Evolutionary conservation across 139 green algal genomes (phyloP).

Genomic region (Chlorella vulgaris): DNA sequence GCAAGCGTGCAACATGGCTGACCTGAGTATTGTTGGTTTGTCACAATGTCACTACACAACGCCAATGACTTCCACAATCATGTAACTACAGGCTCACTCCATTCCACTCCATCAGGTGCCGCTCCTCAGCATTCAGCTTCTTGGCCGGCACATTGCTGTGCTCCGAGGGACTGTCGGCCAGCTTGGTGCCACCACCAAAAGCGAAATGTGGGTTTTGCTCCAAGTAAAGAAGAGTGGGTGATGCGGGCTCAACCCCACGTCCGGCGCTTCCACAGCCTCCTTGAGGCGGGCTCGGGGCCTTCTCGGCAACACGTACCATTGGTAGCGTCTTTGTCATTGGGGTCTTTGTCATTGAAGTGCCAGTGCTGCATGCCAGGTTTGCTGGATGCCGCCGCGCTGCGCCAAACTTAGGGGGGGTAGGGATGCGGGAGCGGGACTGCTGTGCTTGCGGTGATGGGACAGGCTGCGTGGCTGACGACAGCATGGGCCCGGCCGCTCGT

Average conservation of each 20-base stretch:
- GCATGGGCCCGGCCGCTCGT: no score
- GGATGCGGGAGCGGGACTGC: background rate
- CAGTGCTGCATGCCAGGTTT: background rate
- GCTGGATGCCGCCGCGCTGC: background rate
- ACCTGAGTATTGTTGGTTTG: background rate
- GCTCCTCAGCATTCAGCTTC: constrained; percentile 29
- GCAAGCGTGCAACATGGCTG: constrained; percentile 29
- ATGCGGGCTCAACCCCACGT: no score
- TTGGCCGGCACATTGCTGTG: background rate
- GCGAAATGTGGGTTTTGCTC: constrained; percentile 34
- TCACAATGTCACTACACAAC: background rate
- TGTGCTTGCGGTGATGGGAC: no score
- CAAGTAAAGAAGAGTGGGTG: no score
- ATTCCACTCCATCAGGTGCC: constrained; percentile 27
- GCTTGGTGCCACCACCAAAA: constrained; percentile 29
- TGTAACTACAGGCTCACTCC: no score
- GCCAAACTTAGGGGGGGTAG: background rate
- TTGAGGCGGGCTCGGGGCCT: no score
- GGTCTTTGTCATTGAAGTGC: no score
- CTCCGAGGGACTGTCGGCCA: background rate
- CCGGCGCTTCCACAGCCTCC: no score
- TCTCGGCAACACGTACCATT: no score
- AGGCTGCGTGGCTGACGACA: no score
- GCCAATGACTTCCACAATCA: constrained; percentile 3
- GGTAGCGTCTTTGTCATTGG: no score